Conservation (phyloP, 345 rosid genomes). For the Theobroma cacao region DNA sequence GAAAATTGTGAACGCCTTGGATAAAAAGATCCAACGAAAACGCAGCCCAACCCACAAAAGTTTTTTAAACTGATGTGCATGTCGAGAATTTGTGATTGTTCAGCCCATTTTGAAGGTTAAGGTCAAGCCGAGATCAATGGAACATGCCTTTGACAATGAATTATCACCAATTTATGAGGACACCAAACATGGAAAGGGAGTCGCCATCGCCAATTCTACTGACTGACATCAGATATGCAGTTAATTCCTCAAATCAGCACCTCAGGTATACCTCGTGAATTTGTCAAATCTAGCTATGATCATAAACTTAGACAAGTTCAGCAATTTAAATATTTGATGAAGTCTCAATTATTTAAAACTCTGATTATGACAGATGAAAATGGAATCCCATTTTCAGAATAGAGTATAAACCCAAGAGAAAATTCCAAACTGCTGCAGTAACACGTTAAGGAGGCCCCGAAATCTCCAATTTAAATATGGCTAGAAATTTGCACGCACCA, state of each 20-base stretch:
- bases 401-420: neutral
- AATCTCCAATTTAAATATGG: neutral
- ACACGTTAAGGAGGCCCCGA: neutral
- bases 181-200: neutral
- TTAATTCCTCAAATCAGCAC: neutral
- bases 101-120: neutral
- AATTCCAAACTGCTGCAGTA: neutral
- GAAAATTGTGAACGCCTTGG: neutral
- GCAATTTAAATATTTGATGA: neutral
- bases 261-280: neutral
- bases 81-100: neutral
- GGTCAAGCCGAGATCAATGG: neutral
- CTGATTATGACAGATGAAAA: neutral
- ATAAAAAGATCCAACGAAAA: neutral
- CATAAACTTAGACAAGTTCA: neutral
- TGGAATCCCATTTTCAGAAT: neutral
- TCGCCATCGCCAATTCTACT: neutral
- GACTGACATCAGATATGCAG: neutral
- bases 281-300: neutral
- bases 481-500: neutral
- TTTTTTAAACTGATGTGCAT: neutral
- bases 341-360: neutral
- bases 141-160: neutral
- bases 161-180: neutral
- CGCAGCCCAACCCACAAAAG: neutral